Evolutionary conservation across 1,139 yeast genomes (phyloP), one percentile per base, ranked within the genome.

Genomic region (Protomyces gravidus): DNA sequence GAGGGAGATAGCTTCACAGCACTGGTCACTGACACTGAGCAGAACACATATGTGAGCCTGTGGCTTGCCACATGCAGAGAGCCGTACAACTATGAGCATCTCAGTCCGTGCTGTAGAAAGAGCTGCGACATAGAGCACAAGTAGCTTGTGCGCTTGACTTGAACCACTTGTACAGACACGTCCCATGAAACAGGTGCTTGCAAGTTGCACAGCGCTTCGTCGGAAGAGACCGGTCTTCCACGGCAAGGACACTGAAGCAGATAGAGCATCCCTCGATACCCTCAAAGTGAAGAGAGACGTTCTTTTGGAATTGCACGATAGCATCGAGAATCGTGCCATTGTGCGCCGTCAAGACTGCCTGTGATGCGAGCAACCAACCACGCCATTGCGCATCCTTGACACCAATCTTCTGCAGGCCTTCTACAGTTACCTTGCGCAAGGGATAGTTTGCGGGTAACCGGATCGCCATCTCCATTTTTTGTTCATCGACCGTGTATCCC

Each of bases 221-320:
- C 3, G 99, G 98, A 63, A 92, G 78, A 2, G 96, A 85, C 68
- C 87, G 86, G 68, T 90, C 97, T 66, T 87, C 92, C 69, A 96
- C 65, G 89, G 76, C 64, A 19, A 61, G 30, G 33, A 61, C 53
- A 2, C 95, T 85, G 70, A 90, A 92, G 72, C 99, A 92, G 68
- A 92, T 89, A 4, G 97, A 95, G 78, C 99, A 92, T 64, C 92
- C 97, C 67, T 89, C 96, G 66, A 89, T 89, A 0, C 97, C 97
- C 45, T 73, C 73, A 61, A 90, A 90, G 69, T 90, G 95, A 63
- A 87, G 76, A 52, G 82, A 79, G 46, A 89, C 92, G 69, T 89
- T 89, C 67, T 81, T 83, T 70, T 86, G 84, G 71, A 90, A 88
- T 51, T 88, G 78, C 65, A 86, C 90, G 60, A 94, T 76, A 1